Evolutionary conservation across 164 flowering plant genomes (phyloP).

Genomic region (Tetrastigma voinierianum): DNA sequence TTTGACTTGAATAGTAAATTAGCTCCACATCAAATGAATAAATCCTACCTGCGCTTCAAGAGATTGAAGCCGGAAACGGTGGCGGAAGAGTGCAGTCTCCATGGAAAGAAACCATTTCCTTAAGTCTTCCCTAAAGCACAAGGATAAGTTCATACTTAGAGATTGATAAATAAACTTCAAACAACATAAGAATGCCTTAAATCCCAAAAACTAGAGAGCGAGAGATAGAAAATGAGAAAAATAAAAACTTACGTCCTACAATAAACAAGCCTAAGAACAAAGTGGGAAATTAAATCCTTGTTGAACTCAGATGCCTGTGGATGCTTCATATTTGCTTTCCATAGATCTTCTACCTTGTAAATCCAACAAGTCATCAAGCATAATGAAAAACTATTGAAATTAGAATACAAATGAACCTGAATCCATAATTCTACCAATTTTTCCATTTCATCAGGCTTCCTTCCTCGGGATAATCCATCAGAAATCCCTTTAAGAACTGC

Average conservation of each 20-base stretch:
- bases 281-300: slow-evolving; percentile 89
- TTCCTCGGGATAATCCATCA: slow-evolving; percentile 88
- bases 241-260: slow-evolving; percentile 73
- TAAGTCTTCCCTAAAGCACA: slow-evolving; percentile 64
- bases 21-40: not conserved
- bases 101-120: slow-evolving; percentile 89
- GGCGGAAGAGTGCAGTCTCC: slow-evolving; percentile 79
- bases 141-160: not conserved
- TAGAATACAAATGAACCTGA: not conserved
- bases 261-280: slow-evolving; percentile 86
- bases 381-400: not conserved
- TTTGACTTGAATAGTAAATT: not conserved
- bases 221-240: not conserved
- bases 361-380: slow-evolving; percentile 5
- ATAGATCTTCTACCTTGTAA: slow-evolving; percentile 49
- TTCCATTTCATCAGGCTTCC: slow-evolving; percentile 75
- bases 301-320: slow-evolving; percentile 48
- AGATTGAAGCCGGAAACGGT: slow-evolving; percentile 49
- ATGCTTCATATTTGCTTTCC: slow-evolving; percentile 79
- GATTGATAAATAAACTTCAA: not conserved
- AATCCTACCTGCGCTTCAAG: slow-evolving; percentile 62
- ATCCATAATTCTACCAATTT: slow-evolving; percentile 43
- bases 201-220: not conserved
- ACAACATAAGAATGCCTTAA: not conserved
- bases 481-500: slow-evolving; percentile 81